These are phyloP conservation scores for Endocladia muricata DNA, from an alignment of 31 red algal species.

Conservation along the genomic window DNA sequence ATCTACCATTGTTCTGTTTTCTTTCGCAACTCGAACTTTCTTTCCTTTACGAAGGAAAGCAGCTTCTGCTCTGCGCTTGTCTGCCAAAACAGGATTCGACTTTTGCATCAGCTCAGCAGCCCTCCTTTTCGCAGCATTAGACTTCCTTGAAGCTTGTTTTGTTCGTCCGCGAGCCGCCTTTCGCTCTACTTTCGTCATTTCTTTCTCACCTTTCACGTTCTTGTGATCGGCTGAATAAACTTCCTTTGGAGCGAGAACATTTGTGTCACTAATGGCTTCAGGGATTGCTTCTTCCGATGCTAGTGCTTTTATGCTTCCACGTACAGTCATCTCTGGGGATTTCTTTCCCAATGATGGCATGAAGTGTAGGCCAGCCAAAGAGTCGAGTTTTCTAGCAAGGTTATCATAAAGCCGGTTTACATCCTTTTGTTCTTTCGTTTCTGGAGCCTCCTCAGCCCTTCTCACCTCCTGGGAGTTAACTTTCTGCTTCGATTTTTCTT, in stretches of 20 bases:
- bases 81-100: constrained; percentile 31
- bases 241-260: constrained; percentile 46
- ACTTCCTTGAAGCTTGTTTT: constrained; percentile 35
- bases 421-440: constrained; percentile 51
- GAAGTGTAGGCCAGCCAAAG: constrained; percentile 54
- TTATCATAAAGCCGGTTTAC: constrained; percentile 49
- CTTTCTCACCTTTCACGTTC: constrained; percentile 42
- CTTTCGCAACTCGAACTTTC: constrained; percentile 11
- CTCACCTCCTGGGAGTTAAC: not conserved
- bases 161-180: constrained; percentile 26
- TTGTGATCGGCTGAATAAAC: constrained; percentile 50
- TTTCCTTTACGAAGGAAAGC: constrained; percentile 49
- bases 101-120: constrained; percentile 9
- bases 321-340: constrained; percentile 28
- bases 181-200: constrained; percentile 40
- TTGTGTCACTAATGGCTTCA: constrained; percentile 59
- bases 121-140: constrained; percentile 1
- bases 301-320: constrained; percentile 37
- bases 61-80: constrained; percentile 37
- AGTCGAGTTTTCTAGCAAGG: constrained; percentile 51
- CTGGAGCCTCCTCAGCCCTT: constrained; percentile 13
- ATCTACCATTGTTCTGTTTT: no score
- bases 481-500: constrained; percentile 24
- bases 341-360: constrained; percentile 18
- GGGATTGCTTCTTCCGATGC: constrained; percentile 72